phyloP scores from a whole-genome alignment of 140 eudicot genomes.

The Cichorium intybus region DNA sequence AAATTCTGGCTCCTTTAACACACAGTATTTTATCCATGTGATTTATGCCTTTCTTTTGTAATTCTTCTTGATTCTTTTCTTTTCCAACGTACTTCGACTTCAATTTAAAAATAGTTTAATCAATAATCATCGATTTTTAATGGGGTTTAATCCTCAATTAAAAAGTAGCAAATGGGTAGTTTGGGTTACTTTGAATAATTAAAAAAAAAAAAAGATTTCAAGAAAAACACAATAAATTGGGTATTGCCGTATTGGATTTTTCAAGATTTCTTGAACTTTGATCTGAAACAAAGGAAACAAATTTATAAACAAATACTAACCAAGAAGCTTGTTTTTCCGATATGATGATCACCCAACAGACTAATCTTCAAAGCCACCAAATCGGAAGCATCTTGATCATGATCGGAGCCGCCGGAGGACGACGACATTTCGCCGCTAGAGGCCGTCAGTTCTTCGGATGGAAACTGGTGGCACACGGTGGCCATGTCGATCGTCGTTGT shows the following conservation, averaged over 20 bases:
- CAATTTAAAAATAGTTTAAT: neutral
- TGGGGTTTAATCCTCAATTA: neutral
- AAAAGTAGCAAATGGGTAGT: neutral
- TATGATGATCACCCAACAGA: constrained; percentile 70
- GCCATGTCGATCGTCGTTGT: constrained; percentile 1
- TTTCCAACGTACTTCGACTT: constrained; percentile 67
- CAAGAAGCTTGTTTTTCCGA: constrained; percentile 81
- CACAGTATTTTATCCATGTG: constrained; percentile 58
- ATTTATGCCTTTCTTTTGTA: constrained; percentile 31
- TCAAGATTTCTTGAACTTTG: neutral
- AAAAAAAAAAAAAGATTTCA: no score
- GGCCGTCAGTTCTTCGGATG: constrained; percentile 1
- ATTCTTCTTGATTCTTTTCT: constrained; percentile 38
- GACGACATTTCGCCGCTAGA: constrained; percentile 28
- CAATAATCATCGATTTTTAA: neutral
- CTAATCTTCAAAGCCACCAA: constrained; percentile 72
- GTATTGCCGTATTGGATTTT: neutral
- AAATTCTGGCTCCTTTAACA: constrained; percentile 66
- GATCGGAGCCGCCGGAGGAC: constrained; percentile 19
- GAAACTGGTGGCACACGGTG: neutral
- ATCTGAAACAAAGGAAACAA: neutral
- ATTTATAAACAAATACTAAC: constrained; percentile 22
- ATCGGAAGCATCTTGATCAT: constrained; percentile 44
- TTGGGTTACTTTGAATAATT: no score
- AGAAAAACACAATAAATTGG: neutral